Evolutionary conservation across 768 basidiomycete genomes (phyloP).

Genomic region (Glaciozyma antarctica): DNA sequence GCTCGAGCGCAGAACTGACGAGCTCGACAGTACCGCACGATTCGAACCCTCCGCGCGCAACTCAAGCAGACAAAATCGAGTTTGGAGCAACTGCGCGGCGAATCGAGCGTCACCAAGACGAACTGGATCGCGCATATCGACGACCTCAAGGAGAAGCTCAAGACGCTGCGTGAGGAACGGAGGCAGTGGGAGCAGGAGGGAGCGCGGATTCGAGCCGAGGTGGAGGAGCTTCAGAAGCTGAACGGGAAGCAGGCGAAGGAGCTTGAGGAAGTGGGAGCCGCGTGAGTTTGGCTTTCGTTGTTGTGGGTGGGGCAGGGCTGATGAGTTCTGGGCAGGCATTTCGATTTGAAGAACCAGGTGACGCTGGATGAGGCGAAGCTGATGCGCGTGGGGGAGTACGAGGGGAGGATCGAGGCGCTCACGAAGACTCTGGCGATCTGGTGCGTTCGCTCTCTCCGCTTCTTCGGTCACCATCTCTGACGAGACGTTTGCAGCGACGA

Average conservation of each 20-base stretch:
- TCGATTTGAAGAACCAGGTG: slow-evolving; percentile 60
- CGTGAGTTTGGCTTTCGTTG: slow-evolving; percentile 36
- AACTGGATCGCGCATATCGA: slow-evolving; percentile 77
- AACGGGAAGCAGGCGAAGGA: slow-evolving; percentile 37
- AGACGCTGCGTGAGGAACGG: slow-evolving; percentile 67
- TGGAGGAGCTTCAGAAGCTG: slow-evolving; percentile 59
- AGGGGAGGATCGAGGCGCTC: slow-evolving; percentile 74
- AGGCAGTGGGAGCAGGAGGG: slow-evolving; percentile 64
- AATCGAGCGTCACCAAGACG: slow-evolving; percentile 61
- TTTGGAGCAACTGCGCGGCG: slow-evolving; percentile 61
- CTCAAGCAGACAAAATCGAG: slow-evolving; percentile 60
- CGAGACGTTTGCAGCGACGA: slow-evolving; percentile 8
- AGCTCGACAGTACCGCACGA: slow-evolving; percentile 20
- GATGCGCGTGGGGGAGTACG: slow-evolving; percentile 69
- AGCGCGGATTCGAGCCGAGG: slow-evolving; percentile 55
- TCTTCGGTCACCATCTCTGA: not conserved
- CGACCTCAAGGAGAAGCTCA: slow-evolving; percentile 66
- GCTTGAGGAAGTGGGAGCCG: slow-evolving; percentile 38
- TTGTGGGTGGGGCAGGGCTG: too few species aligned
- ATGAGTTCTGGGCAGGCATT: slow-evolving; percentile 45
- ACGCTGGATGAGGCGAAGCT: slow-evolving; percentile 76
- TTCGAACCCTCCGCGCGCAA: slow-evolving; percentile 43
- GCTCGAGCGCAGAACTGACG: not conserved
- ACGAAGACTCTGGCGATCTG: slow-evolving; percentile 66
- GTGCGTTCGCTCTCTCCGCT: slow-evolving; percentile 43